A percentile compares a stretch with the other conserved stretches of the same genome.
phyloP scores from a whole-genome alignment of 179 eudicot genomes.

The Vitellaria paradoxa region DNA sequence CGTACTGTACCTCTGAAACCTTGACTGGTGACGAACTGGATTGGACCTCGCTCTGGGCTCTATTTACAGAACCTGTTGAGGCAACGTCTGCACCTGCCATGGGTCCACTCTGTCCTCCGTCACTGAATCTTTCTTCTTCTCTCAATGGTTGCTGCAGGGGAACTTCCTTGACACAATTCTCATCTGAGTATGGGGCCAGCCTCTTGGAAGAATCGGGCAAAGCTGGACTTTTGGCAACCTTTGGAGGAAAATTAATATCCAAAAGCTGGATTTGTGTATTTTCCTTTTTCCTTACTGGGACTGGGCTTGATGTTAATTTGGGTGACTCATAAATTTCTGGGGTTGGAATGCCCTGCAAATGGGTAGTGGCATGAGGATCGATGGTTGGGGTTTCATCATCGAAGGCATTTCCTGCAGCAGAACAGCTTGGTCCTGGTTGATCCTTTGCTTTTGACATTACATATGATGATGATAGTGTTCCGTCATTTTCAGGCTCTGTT shows the following conservation, averaged over 20 bases:
- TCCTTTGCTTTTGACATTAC: conserved; percentile 37
- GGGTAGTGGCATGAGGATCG: conserved; percentile 34
- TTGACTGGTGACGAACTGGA: conserved; percentile 61
- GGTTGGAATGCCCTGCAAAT: conserved; percentile 71
- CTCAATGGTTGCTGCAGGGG: conserved; percentile 18
- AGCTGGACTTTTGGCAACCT: conserved; percentile 31
- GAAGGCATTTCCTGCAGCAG: conserved; percentile 27
- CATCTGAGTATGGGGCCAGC: conserved; percentile 34
- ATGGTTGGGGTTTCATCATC: conserved; percentile 33
- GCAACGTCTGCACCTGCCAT: conserved; percentile 38
- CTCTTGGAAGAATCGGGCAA: conserved; percentile 24
- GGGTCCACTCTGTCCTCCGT: conserved; percentile 17
- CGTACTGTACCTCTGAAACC: conserved; percentile 43
- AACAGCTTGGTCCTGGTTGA: conserved; percentile 39
- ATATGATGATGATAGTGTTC: conserved; percentile 51
- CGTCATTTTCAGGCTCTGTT: conserved; percentile 50
- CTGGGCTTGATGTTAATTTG: conserved; percentile 41
- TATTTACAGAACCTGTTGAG: conserved; percentile 66
- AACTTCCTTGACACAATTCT: conserved; percentile 37
- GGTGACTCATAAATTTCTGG: conserved; percentile 83
- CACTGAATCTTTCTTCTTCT: conserved; percentile 21
- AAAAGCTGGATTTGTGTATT: conserved; percentile 53
- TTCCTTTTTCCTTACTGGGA: conserved; percentile 43
- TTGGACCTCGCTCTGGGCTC: conserved; percentile 61
- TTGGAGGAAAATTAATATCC: conserved; percentile 81